Evolutionary conservation across 768 basidiomycete genomes (phyloP), one percentile per base, ranked within the genome.

Genomic region (Tubosaeta sp.): DNA sequence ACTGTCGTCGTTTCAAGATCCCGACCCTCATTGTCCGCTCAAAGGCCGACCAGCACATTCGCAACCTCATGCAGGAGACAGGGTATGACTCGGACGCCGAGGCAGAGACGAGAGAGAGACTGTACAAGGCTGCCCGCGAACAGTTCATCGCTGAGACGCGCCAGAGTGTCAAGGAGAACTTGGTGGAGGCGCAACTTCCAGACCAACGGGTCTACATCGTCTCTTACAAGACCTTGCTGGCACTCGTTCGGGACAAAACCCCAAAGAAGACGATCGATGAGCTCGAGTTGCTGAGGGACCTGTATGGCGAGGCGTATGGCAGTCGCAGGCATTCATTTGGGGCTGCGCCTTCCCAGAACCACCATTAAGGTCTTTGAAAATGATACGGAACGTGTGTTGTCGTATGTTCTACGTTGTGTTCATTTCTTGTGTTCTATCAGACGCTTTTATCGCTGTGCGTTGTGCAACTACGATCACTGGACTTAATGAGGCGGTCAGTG

Each of bases 11-110:
- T 35, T 71, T 65, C 55, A 57, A 62, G 2, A 74, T 74, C 46
- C 71, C 72, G 12, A 61, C 65, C 0, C 65, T 68, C 45, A 67
- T 74, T 31, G 65, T 72, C 22, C 67, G 72, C 19, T 73, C 72
- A 1, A 71, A 74, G 55, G 59, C 73, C 1, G 69, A 72, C 41
- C 66, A 65, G 19, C 62, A 70, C 38, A 66, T 70, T 32, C 59
- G 33, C 12, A 60, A 65, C 45, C 35, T 69, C 35, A 59, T 65
- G 60, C 53, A 29, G 26, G 65, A 69, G 27, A 57, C 53, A 57
- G 67, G 56, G 32, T 69, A 66, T 5, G 62, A 66, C 34, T 65
- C 58, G 9, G 65, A 67, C n/a, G 48, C 46, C 5, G 63, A 54
- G 12, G 10, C n/a, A 5, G 53, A 53, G 10, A 57, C 48, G 3